These are phyloP conservation scores for Hsuehochloa calcarea DNA, from an alignment of 176 grass and related monocot species.

Conservation along the genomic window DNA sequence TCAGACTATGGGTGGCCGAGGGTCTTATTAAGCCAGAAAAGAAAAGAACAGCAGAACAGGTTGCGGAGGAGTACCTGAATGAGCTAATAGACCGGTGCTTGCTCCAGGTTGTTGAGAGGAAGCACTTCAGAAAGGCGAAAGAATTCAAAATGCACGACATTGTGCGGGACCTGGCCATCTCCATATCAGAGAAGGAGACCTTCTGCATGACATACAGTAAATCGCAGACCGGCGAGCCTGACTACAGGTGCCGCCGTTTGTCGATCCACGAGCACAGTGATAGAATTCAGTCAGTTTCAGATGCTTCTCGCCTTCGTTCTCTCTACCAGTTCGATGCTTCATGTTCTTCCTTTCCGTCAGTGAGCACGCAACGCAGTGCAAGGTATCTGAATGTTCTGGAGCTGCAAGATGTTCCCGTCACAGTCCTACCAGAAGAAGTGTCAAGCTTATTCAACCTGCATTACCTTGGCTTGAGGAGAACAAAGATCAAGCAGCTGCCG, in stretches of 20 bases:
- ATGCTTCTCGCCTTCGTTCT: slow-evolving; percentile 24
- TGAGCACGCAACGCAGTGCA: not conserved
- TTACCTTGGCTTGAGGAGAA: slow-evolving; percentile 36
- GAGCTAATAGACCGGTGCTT: slow-evolving; percentile 40
- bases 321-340: slow-evolving; percentile 18
- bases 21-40: slow-evolving; percentile 34
- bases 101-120: slow-evolving; percentile 35
- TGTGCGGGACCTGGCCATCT: slow-evolving; percentile 31
- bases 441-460: slow-evolving; percentile 29
- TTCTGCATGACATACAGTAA: not conserved
- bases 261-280: slow-evolving; percentile 15
- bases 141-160: slow-evolving; percentile 45
- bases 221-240: not conserved
- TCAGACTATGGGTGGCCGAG: slow-evolving; percentile 50
- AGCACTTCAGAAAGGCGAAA: slow-evolving; percentile 24
- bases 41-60: slow-evolving; percentile 40
- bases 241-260: not conserved
- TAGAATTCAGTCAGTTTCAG: not conserved
- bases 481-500: slow-evolving; percentile 26
- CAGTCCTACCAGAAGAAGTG: slow-evolving; percentile 19
- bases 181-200: slow-evolving; percentile 22
- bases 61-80: slow-evolving; percentile 45
- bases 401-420: not conserved
- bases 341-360: slow-evolving; percentile 8
- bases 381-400: slow-evolving; percentile 25